Conservation (phyloP, 139 green algal species). For the Chlorella ohadii region DNA sequence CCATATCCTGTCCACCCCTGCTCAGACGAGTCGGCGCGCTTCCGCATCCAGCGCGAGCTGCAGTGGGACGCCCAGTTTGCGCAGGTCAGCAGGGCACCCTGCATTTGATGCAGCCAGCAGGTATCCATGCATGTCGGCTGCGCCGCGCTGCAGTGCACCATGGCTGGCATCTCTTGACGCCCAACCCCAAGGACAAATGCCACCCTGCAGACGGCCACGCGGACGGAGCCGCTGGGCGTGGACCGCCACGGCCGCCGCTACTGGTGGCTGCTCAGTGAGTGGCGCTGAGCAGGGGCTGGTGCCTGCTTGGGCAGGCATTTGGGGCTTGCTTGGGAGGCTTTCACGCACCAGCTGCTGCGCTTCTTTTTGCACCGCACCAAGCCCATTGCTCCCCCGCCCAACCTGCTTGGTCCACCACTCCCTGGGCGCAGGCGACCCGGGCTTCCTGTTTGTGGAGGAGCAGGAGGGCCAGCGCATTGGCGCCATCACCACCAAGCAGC, state of each 20-base stretch:
- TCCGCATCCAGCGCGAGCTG: slow-evolving; percentile 42
- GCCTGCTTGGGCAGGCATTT: no score
- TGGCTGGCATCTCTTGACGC: no score
- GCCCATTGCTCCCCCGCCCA: no score
- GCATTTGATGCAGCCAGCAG: background rate
- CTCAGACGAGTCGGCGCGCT: slow-evolving; percentile 20
- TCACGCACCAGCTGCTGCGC: no score
- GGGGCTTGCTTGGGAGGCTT: no score
- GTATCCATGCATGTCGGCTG: no score
- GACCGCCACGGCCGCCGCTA: slow-evolving; percentile 74
- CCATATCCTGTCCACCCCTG: no score
- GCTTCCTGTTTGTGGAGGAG: slow-evolving; percentile 48
- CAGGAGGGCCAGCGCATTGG: slow-evolving; percentile 35
- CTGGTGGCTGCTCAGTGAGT: slow-evolving; percentile 59
- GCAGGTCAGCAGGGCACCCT: background rate
- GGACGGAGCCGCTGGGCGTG: slow-evolving; percentile 62
- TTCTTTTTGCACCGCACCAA: no score
- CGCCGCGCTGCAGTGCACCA: background rate
- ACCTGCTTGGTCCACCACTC: background rate
- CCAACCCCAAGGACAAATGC: no score
- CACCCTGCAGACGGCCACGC: slow-evolving; percentile 40
- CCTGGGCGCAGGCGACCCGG: slow-evolving; percentile 34
- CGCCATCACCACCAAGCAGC: slow-evolving; percentile 33
- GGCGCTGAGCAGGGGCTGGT: background rate
- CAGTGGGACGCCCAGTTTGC: slow-evolving; percentile 55